Evolutionary conservation across 208 protist species (phyloP).

Genomic region (Wallacemonas sp.): DNA sequence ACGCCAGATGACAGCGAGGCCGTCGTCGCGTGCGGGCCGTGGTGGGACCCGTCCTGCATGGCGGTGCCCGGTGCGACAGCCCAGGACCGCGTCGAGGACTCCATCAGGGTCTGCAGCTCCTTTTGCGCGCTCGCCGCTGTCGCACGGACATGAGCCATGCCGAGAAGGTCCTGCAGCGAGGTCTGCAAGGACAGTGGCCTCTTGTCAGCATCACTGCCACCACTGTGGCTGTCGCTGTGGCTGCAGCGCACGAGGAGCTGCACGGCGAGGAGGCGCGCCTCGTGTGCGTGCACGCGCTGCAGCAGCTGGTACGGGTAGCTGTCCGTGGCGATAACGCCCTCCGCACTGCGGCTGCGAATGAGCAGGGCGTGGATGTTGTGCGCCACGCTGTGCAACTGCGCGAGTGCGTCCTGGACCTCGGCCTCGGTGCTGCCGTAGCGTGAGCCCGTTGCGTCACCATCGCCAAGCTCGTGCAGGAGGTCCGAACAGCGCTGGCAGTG

Average conservation of each 20-base stretch:
- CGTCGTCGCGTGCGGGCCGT: not conserved
- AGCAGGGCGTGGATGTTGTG: slow-evolving; percentile 57
- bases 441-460: slow-evolving; percentile 9
- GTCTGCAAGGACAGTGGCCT: slow-evolving; percentile 15
- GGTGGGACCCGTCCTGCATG: slow-evolving; percentile 3
- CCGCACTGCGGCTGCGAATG: slow-evolving; percentile 28
- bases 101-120: slow-evolving; percentile 42
- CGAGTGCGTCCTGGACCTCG: slow-evolving; percentile 20
- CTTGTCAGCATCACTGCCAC: too few relatives aligned
- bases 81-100: not conserved
- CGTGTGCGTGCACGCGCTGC: slow-evolving; percentile 30
- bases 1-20: not conserved
- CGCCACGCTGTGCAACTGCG: slow-evolving; percentile 42
- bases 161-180: slow-evolving; percentile 43
- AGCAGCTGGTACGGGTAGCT: slow-evolving; percentile 30
- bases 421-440: slow-evolving; percentile 6
- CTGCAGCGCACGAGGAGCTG: slow-evolving; percentile 3
- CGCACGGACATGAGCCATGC: slow-evolving; percentile 32
- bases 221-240: too few relatives aligned
- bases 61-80: not conserved
- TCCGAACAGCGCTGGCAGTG: slow-evolving; percentile 46
- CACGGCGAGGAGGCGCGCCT: slow-evolving; percentile 26
- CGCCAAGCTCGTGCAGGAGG: slow-evolving; percentile 20
- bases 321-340: not conserved
- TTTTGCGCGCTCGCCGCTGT: slow-evolving; percentile 17